These are phyloP conservation scores for Ogataea glucozyma DNA, from an alignment of 805 yeast species.

Conservation along the genomic window DNA sequence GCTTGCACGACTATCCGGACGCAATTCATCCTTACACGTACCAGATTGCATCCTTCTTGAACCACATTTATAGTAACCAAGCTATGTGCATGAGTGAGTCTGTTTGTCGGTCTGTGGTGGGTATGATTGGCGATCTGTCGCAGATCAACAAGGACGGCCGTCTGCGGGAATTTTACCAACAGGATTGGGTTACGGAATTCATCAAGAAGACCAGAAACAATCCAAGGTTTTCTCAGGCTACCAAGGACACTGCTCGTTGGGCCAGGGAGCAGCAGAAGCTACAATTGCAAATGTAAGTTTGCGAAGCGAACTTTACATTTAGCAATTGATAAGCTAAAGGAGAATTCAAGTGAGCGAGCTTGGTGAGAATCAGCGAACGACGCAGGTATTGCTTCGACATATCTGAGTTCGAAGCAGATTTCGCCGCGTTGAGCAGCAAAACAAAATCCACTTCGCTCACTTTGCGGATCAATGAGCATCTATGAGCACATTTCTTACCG, in stretches of 20 bases:
- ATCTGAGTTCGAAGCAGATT: too few species aligned
- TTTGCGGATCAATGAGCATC: too few species aligned
- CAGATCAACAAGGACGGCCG: conserved; percentile 81
- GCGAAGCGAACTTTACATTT: too few species aligned
- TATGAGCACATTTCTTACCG: too few species aligned
- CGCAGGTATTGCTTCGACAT: too few species aligned
- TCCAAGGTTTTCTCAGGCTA: conserved; percentile 57
- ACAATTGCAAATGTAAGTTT: conserved; percentile 20
- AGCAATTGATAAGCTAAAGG: too few species aligned
- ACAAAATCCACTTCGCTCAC: too few species aligned
- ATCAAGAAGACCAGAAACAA: conserved; percentile 73
- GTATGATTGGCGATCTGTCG: conserved; percentile 90
- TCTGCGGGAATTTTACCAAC: conserved; percentile 62
- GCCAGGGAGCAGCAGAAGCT: conserved; percentile 81
- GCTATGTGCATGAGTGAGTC: conserved; percentile 63
- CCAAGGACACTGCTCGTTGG: conserved; percentile 96
- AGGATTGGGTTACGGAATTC: conserved; percentile 78
- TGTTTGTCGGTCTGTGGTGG: conserved; percentile 81
- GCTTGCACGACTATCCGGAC: conserved; percentile 70
- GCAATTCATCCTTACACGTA: conserved; percentile 64
- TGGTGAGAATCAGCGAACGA: too few species aligned
- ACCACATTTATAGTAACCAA: conserved; percentile 58
- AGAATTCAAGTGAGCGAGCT: too few species aligned
- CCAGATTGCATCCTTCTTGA: conserved; percentile 69
- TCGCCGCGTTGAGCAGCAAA: too few species aligned